Evolutionary conservation across 768 basidiomycete genomes (phyloP).

Genomic region (Serpula lacrymans): DNA sequence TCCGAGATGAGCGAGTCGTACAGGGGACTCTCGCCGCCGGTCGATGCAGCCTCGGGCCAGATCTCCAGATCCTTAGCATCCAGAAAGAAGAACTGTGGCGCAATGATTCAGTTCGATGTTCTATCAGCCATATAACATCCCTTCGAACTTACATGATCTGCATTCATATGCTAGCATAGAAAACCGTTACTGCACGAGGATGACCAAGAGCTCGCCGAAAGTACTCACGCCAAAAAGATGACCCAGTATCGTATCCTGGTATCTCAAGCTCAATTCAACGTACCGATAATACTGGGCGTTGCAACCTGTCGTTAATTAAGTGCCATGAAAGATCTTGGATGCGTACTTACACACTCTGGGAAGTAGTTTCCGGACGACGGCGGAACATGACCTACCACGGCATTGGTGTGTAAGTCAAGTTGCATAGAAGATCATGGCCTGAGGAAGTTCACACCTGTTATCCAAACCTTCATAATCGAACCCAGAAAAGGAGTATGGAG

Average conservation of each 20-base stretch:
- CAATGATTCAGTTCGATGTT: background rate
- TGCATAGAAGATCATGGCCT: slow-evolving; percentile 2
- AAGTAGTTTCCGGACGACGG: slow-evolving; percentile 79
- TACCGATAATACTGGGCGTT: slow-evolving; percentile 56
- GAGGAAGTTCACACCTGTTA: slow-evolving; percentile 34
- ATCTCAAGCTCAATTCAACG: slow-evolving; percentile 71
- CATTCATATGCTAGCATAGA: slow-evolving; percentile 69
- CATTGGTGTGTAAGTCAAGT: slow-evolving; percentile 23
- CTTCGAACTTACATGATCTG: slow-evolving; percentile 73
- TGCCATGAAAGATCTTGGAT: slow-evolving; percentile 11
- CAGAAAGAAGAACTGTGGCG: slow-evolving; percentile 50
- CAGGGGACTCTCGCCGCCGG: slow-evolving; percentile 4
- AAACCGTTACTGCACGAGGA: slow-evolving; percentile 23
- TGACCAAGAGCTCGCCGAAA: slow-evolving; percentile 15
- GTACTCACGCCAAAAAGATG: slow-evolving; percentile 75
- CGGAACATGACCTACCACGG: slow-evolving; percentile 74
- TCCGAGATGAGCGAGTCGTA: slow-evolving; percentile 58
- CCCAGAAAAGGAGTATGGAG: no score
- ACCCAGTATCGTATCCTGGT: slow-evolving; percentile 85
- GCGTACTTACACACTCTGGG: slow-evolving; percentile 71
- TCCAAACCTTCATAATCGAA: slow-evolving; percentile 37
- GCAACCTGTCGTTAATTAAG: slow-evolving; percentile 20
- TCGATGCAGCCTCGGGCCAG: slow-evolving; percentile 22
- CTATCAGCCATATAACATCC: slow-evolving; percentile 9
- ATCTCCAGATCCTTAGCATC: slow-evolving; percentile 54